Evolutionary conservation across 2,329 filamentous ascomycete genomes (phyloP).

Genomic region (Penicillium sp.): DNA sequence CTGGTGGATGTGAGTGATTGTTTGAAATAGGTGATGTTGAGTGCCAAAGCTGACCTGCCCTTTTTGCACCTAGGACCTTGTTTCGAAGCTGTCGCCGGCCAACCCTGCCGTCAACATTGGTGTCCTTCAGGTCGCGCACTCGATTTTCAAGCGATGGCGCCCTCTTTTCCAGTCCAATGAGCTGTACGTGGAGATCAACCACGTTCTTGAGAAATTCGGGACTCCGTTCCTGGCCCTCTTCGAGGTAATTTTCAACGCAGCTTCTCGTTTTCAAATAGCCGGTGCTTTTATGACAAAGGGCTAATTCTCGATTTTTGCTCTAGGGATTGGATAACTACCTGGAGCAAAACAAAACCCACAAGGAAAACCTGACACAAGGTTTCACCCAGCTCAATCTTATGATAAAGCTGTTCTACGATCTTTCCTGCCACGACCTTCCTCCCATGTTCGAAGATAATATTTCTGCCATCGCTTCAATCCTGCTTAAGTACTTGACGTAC

Average conservation of each 20-base stretch:
- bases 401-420: conserved; percentile 89
- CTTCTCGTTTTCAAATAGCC: not conserved
- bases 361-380: conserved; percentile 68
- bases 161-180: conserved; percentile 91
- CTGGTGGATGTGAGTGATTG: conserved; percentile 66
- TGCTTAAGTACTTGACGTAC: conserved; percentile 92
- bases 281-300: not conserved
- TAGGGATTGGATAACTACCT: conserved; percentile 57
- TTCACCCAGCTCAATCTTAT: conserved; percentile 84
- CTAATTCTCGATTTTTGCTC: conserved; percentile 10
- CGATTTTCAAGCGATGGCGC: conserved; percentile 94
- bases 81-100: conserved; percentile 76
- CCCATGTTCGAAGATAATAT: conserved; percentile 93
- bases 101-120: conserved; percentile 86
- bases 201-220: conserved; percentile 84
- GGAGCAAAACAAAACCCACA: conserved; percentile 71
- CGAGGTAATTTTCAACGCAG: conserved; percentile 51
- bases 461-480: conserved; percentile 67
- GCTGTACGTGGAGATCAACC: conserved; percentile 92
- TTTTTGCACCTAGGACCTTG: conserved; percentile 64
- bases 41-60: conserved; percentile 3
- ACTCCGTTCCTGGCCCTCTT: conserved; percentile 78
- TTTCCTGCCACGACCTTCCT: conserved; percentile 95
- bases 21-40: not conserved
- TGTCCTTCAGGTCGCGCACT: conserved; percentile 94